Evolutionary conservation across 495 filamentous ascomycete genomes (phyloP).

Genomic region (Xylaria sp.): DNA sequence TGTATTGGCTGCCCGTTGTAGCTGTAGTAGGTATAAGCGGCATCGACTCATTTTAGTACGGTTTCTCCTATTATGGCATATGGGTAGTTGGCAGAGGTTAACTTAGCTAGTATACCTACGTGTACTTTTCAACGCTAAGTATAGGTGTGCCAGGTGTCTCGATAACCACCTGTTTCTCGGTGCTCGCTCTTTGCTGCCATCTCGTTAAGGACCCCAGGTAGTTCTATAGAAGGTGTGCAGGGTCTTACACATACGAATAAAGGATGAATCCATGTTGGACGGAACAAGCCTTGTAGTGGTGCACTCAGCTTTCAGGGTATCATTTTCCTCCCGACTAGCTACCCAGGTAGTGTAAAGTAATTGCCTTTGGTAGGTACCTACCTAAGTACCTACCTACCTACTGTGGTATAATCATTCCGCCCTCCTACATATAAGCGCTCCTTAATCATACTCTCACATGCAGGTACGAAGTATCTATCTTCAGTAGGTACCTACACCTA

Average conservation of each 20-base stretch:
- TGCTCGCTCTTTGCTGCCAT: background rate
- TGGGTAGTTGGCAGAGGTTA: background rate
- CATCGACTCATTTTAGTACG: conserved; percentile 9
- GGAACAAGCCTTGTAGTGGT: background rate
- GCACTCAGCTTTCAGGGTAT: background rate
- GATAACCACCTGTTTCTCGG: background rate
- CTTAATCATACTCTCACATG: background rate
- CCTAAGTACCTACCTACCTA: background rate
- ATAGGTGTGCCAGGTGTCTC: background rate
- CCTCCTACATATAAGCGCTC: background rate
- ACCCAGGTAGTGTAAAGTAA: too few relatives aligned
- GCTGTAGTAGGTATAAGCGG: background rate
- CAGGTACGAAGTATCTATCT: background rate
- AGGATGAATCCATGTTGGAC: background rate
- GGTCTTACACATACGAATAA: background rate
- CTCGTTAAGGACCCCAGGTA: background rate
- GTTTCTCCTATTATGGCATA: background rate
- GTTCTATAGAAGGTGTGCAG: background rate
- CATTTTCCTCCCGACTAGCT: too few relatives aligned
- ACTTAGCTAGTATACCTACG: background rate
- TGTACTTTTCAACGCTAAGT: background rate
- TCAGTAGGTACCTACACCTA: too few relatives aligned
- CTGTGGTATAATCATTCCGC: background rate
- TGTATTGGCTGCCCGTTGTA: background rate
- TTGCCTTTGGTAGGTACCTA: too few relatives aligned